Evolutionary conservation across 495 filamentous ascomycete genomes (phyloP).

Genomic region (Thozetella sp.): DNA sequence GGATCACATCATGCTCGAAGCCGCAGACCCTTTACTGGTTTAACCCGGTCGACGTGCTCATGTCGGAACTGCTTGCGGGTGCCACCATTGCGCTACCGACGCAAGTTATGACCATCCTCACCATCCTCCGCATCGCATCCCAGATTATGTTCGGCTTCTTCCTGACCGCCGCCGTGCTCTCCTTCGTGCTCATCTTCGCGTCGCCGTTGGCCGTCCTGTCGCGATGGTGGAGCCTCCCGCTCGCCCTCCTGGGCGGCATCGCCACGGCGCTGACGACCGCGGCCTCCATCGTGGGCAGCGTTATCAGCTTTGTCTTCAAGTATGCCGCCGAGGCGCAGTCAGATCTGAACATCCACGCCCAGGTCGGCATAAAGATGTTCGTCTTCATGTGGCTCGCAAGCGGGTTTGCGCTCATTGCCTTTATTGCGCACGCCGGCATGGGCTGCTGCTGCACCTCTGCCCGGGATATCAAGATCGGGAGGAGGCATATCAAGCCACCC

Average conservation of each 20-base stretch:
- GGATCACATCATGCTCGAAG: constrained; percentile 73
- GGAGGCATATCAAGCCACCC: constrained; percentile 16
- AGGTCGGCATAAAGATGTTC: constrained; percentile 75
- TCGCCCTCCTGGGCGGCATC: constrained; percentile 64
- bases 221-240: constrained; percentile 45
- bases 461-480: constrained; percentile 58
- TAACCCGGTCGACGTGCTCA: constrained; percentile 80
- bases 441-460: constrained; percentile 72
- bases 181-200: constrained; percentile 56
- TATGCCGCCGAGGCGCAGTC: constrained; percentile 65
- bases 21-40: constrained; percentile 81
- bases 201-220: constrained; percentile 41
- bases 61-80: constrained; percentile 75
- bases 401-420: constrained; percentile 65
- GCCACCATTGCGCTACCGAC: constrained; percentile 82
- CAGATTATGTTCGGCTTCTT: constrained; percentile 93
- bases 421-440: constrained; percentile 69
- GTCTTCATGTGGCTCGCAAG: constrained; percentile 87
- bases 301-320: constrained; percentile 78
- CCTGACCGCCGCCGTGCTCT: constrained; percentile 66
- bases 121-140: constrained; percentile 74
- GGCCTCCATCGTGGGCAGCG: constrained; percentile 74
- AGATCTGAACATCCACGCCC: constrained; percentile 74
- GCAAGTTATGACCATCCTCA: constrained; percentile 69
- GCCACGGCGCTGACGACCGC: constrained; percentile 67